Conservation (phyloP, 179 eudicot genomes). For the Carnegiea gigantea region DNA sequence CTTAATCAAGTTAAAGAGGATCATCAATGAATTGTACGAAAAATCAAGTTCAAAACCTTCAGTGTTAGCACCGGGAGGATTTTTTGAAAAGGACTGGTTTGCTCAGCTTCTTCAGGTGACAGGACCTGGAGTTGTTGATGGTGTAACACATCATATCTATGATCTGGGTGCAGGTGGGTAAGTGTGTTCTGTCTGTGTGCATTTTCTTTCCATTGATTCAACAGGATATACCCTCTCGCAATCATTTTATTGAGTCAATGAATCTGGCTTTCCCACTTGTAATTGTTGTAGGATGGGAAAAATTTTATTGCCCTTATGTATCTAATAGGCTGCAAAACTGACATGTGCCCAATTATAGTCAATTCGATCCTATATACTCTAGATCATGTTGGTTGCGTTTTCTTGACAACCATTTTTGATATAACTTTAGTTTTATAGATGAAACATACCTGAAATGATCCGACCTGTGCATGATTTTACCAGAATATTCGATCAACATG, state of each 20-base stretch:
- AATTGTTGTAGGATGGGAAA: not conserved
- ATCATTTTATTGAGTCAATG: not conserved
- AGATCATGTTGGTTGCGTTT: not conserved
- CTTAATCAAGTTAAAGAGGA: slow-evolving; percentile 49
- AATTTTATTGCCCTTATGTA: not conserved
- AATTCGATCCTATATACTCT: not conserved
- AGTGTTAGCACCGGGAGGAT: slow-evolving; percentile 92
- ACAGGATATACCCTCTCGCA: not conserved
- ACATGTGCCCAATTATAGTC: not conserved
- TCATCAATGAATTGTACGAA: slow-evolving; percentile 50
- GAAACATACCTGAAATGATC: too few relatives aligned
- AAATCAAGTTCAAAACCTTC: slow-evolving; percentile 46
- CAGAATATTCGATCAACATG: too few relatives aligned
- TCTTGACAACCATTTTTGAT: not conserved
- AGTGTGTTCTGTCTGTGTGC: slow-evolving; percentile 10
- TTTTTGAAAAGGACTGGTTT: slow-evolving; percentile 73
- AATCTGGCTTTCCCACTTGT: not conserved
- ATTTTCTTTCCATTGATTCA: not conserved
- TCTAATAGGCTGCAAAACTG: not conserved
- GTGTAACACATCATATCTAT: slow-evolving; percentile 78
- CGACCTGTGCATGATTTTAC: too few relatives aligned
- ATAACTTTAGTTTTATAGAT: too few relatives aligned
- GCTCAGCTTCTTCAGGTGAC: slow-evolving; percentile 63
- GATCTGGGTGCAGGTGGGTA: slow-evolving; percentile 86
- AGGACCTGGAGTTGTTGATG: slow-evolving; percentile 59